Evolutionary conservation across 192 early-diverging fungal genomes (phyloP), one percentile per base, ranked within the genome.

Genomic region (Gigaspora rosea): DNA sequence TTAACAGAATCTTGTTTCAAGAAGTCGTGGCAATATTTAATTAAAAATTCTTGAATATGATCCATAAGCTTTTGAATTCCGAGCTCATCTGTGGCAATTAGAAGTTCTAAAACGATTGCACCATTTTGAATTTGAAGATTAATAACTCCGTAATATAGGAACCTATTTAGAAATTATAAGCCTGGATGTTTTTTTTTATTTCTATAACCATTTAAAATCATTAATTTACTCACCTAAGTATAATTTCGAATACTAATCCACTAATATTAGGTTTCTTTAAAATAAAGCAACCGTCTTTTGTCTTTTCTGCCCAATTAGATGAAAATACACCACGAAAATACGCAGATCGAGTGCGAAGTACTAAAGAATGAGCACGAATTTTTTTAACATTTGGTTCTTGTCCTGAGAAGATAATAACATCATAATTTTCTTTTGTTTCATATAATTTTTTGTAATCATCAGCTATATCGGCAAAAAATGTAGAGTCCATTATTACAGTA

Each of bases 321-420:
- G 68, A 70, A 8, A 70, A 70, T 49, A 41, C 68, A 49, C 49
- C 12, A 27, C 49, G 68, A 49, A 70, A 70, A 70, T 50, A 70
- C 8, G 68, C 8, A 18, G 68, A 70, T 9, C 68, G 46, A 48
- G 41, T 36, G 11, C 68, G 41, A 16, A 70, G 16, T n/a, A 70
- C 16, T 10, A 70, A 12, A 50, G 68, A 70, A 70, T 70, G 68
- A n/a, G 68, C 68, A 35, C 27, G n/a, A 5, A 49, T 22, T 18
- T 50, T 27, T 48, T 70, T 49, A 50, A 51, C 6, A 50, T 70
- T 15, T 18, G 12, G 12, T 56, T 56, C 63, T 65, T 65, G 15
- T 35, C 63, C 63, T 10, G 32, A 16, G 27, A 22, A 65, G 7
- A 65, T 65, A 16, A 16, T 46, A 65, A 65, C 63, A 33, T 65